A percentile compares a stretch with the other conserved stretches of the same genome.
phyloP scores from a whole-genome alignment of 352 stramenopile species.

The Pythium coloratum region DNA sequence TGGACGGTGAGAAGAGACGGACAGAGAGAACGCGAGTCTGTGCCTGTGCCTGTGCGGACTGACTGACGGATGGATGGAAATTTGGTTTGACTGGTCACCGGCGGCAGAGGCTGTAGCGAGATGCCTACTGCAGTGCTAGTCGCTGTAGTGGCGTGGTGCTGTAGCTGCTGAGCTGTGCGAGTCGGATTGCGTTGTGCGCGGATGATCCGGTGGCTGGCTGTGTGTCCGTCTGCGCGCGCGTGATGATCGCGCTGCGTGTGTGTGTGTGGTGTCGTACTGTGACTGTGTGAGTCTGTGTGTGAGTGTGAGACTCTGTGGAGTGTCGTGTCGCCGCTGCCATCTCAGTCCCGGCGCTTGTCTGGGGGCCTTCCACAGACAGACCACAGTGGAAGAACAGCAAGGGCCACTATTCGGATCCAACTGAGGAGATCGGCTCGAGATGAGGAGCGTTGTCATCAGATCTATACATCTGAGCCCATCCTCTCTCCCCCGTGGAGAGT shows the following conservation, averaged over 20 bases:
- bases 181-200: background rate
- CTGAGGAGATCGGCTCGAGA: background rate
- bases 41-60: background rate
- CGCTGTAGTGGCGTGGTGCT: background rate
- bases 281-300: background rate
- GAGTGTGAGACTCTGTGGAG: background rate
- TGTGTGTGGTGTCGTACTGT: background rate
- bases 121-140: background rate
- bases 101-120: background rate
- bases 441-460: background rate
- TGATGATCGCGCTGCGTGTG: background rate
- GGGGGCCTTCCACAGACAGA: constrained; percentile 3
- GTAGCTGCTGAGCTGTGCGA: background rate
- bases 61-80: background rate
- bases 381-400: background rate
- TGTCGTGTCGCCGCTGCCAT: background rate
- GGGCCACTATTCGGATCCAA: background rate
- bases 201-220: background rate
- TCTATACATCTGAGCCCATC: background rate
- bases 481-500: background rate
- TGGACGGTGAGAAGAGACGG: background rate
- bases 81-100: background rate
- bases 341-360: background rate
- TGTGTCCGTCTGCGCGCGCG: background rate
- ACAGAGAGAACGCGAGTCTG: background rate